A percentile compares a stretch with the other conserved stretches of the same genome.
Evolutionary conservation across 345 rosid species (phyloP).

Genomic region (Rhizophora apiculata): DNA sequence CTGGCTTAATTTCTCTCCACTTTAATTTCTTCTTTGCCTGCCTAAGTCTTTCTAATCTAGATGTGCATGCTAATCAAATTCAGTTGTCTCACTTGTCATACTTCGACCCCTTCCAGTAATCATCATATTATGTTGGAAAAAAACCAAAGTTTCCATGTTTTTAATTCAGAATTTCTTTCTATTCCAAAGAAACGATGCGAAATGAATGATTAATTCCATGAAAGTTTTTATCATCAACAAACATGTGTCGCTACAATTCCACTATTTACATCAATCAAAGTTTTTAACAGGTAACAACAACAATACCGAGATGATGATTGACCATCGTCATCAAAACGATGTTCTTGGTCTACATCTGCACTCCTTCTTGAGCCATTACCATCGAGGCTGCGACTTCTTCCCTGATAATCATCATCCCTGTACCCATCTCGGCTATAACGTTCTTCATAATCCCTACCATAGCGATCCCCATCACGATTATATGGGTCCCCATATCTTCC

Average conservation of each 20-base stretch:
- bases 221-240: not conserved
- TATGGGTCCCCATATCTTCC: slow-evolving; percentile 69
- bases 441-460: slow-evolving; percentile 65
- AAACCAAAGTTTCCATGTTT: too few species aligned
- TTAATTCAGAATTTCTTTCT: too few species aligned
- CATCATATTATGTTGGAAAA: too few species aligned
- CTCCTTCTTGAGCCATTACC: slow-evolving; percentile 60
- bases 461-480: slow-evolving; percentile 65
- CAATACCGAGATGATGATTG: slow-evolving; percentile 61
- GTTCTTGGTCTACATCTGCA: slow-evolving; percentile 57
- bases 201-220: too few species aligned
- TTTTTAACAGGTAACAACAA: not conserved
- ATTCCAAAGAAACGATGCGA: too few species aligned
- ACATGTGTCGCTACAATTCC: not conserved
- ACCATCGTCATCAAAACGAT: slow-evolving; percentile 60
- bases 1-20: too few species aligned
- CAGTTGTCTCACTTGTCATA: too few species aligned
- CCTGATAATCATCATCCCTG: slow-evolving; percentile 74
- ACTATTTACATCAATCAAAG: not conserved
- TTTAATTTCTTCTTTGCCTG: too few species aligned
- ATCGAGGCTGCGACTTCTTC: slow-evolving; percentile 75
- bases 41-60: too few species aligned
- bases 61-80: too few species aligned
- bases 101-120: too few species aligned
- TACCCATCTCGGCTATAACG: slow-evolving; percentile 66